A percentile compares a stretch with the other conserved stretches of the same genome.
Conservation (phyloP, 2,329 filamentous ascomycete genomes). For the Botrytis tulipae region DNA sequence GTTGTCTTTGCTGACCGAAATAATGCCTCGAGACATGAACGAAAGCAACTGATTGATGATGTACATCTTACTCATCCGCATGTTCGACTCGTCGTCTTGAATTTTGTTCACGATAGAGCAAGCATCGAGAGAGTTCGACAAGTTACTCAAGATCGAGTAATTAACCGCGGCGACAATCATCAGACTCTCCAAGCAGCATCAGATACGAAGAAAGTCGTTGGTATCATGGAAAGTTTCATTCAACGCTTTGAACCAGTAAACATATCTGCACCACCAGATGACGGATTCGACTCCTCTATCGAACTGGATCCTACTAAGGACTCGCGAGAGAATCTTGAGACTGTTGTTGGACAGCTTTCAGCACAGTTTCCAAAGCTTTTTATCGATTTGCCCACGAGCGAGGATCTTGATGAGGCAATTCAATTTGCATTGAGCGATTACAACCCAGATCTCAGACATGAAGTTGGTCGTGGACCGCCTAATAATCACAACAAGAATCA, state of each 20-base stretch:
- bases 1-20: constrained; percentile 92
- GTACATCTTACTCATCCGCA: constrained; percentile 60
- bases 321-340: constrained; percentile 86
- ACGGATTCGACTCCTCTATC: constrained; percentile 79
- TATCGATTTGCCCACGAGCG: constrained; percentile 63
- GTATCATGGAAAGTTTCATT: constrained; percentile 95
- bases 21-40: constrained; percentile 85
- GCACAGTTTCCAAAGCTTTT: constrained; percentile 76
- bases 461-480: constrained; percentile 56
- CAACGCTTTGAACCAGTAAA: constrained; percentile 78
- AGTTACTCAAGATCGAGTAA: constrained; percentile 74
- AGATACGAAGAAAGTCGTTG: constrained; percentile 69
- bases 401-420: constrained; percentile 79
- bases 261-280: constrained; percentile 66
- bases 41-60: constrained; percentile 82
- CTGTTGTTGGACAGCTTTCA: constrained; percentile 68
- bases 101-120: constrained; percentile 74
- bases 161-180: constrained; percentile 89
- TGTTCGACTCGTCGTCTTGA: constrained; percentile 76
- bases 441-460: constrained; percentile 71
- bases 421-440: constrained; percentile 73
- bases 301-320: constrained; percentile 73
- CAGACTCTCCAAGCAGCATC: constrained; percentile 92
- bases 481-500: constrained; percentile 44
- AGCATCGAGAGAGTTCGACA: constrained; percentile 70